phyloP scores from a whole-genome alignment of 2,329 filamentous ascomycete species.

The Geosmithia flava region DNA sequence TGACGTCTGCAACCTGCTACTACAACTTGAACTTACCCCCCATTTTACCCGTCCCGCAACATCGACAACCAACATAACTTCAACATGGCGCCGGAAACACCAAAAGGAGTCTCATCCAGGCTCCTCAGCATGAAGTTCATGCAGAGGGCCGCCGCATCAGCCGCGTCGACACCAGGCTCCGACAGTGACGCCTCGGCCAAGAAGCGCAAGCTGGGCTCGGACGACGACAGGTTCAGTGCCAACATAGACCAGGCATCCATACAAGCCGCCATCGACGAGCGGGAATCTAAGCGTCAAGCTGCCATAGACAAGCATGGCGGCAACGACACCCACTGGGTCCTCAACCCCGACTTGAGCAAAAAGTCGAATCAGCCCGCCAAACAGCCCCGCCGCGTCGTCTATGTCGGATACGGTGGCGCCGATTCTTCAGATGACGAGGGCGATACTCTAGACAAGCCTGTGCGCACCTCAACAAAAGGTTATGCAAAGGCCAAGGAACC shows the following conservation, averaged over 20 bases:
- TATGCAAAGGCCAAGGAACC: neutral
- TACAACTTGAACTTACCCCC: too few species aligned
- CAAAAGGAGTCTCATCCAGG: conserved; percentile 68
- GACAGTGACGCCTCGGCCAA: conserved; percentile 36
- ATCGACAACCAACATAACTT: neutral
- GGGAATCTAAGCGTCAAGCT: conserved; percentile 52
- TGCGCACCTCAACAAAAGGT: conserved; percentile 22
- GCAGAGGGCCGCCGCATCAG: conserved; percentile 68
- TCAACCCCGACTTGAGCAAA: conserved; percentile 33
- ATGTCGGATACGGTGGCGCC: conserved; percentile 39
- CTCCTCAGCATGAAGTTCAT: conserved; percentile 96
- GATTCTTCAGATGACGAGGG: conserved; percentile 24
- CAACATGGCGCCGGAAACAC: conserved; percentile 36
- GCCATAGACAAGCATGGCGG: conserved; percentile 49
- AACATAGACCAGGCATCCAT: conserved; percentile 46
- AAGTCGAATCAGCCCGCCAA: conserved; percentile 11
- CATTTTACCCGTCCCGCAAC: neutral
- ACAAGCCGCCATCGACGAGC: conserved; percentile 50
- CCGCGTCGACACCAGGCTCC: conserved; percentile 29
- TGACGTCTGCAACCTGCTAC: too few species aligned
- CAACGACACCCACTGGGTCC: conserved; percentile 63
- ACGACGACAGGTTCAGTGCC: conserved; percentile 18
- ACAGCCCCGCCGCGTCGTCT: conserved; percentile 43
- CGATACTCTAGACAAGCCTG: conserved; percentile 18
- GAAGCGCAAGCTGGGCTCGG: conserved; percentile 39